Evolutionary conservation across 306 rosid species (phyloP).

Genomic region (Acacia confusa): DNA sequence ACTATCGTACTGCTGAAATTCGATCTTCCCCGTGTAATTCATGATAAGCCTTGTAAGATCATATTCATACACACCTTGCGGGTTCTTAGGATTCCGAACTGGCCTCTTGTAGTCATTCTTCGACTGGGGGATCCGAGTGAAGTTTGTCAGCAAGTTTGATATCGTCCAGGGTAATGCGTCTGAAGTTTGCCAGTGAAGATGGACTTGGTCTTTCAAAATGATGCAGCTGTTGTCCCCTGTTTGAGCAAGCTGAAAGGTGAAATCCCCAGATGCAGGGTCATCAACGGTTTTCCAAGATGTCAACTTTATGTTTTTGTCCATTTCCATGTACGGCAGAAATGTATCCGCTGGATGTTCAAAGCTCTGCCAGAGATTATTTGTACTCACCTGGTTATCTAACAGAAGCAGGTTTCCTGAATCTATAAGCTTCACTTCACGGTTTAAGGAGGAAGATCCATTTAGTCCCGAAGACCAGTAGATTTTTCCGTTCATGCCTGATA

Average conservation of each 20-base stretch:
- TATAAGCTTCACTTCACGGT: conserved; percentile 28
- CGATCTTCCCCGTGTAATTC: conserved; percentile 6
- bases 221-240: not conserved
- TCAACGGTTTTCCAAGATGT: conserved; percentile 30
- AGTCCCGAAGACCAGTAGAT: conserved; percentile 19
- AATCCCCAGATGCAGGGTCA: conserved; percentile 16
- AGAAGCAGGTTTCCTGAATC: conserved; percentile 52
- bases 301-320: conserved; percentile 17
- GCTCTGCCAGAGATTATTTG: conserved; percentile 42
- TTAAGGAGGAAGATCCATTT: not conserved
- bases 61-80: not conserved
- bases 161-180: not conserved
- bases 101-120: not conserved
- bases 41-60: conserved; percentile 29
- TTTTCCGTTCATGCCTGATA: not conserved
- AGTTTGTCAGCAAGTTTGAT: not conserved
- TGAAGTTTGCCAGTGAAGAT: conserved; percentile 6
- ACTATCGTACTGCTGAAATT: not conserved
- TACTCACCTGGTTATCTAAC: not conserved
- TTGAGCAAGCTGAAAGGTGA: conserved; percentile 15
- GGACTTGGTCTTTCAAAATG: not conserved
- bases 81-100: not conserved
- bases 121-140: not conserved
- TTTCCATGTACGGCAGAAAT: conserved; percentile 51
- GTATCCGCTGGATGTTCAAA: conserved; percentile 50